A percentile compares a stretch with the other conserved stretches of the same genome.
These are phyloP conservation scores for Emericellopsis cladophorae DNA, from an alignment of 2,329 filamentous ascomycete genomes.

Conservation along the genomic window DNA sequence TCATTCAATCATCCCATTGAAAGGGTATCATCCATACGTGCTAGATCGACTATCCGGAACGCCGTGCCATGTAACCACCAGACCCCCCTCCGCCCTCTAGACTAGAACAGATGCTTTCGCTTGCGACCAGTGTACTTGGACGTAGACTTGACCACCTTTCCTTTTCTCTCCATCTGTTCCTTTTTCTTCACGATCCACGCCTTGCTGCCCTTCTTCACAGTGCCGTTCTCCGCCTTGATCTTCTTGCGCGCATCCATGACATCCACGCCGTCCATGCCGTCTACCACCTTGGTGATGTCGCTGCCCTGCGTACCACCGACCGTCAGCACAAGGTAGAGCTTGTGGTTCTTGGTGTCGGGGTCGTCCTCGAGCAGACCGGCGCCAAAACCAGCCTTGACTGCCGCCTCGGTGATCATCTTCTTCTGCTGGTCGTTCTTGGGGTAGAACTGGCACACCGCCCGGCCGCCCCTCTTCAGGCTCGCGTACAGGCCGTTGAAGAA, in stretches of 20 bases:
- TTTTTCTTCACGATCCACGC: conserved; percentile 78
- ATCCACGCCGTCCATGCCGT: conserved; percentile 80
- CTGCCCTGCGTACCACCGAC: conserved; percentile 57
- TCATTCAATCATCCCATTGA: too few species aligned
- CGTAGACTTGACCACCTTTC: conserved; percentile 82
- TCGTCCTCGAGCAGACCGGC: conserved; percentile 93
- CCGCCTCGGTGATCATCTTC: conserved; percentile 82
- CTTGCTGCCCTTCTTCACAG: conserved; percentile 70
- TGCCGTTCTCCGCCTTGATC: conserved; percentile 27
- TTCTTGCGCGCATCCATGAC: conserved; percentile 57
- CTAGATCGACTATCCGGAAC: not conserved
- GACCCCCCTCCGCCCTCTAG: conserved; percentile 9
- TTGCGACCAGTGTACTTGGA: conserved; percentile 93
- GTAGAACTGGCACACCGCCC: conserved; percentile 95
- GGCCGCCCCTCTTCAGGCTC: conserved; percentile 66
- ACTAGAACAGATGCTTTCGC: conserved; percentile 63
- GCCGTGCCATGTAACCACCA: conserved; percentile 10
- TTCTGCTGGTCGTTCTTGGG: conserved; percentile 90
- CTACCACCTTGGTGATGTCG: conserved; percentile 84
- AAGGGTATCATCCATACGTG: too few species aligned
- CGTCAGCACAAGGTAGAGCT: conserved; percentile 90
- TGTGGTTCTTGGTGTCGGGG: conserved; percentile 88
- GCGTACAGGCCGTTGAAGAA: conserved; percentile 94
- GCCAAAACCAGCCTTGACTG: conserved; percentile 88
- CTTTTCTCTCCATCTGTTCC: conserved; percentile 87